Percentiles rank a stretch among this genome's conserved stretches.
phyloP scores from a whole-genome alignment of 2,329 filamentous ascomycete genomes.

The Ceratocystis lukuohia region DNA sequence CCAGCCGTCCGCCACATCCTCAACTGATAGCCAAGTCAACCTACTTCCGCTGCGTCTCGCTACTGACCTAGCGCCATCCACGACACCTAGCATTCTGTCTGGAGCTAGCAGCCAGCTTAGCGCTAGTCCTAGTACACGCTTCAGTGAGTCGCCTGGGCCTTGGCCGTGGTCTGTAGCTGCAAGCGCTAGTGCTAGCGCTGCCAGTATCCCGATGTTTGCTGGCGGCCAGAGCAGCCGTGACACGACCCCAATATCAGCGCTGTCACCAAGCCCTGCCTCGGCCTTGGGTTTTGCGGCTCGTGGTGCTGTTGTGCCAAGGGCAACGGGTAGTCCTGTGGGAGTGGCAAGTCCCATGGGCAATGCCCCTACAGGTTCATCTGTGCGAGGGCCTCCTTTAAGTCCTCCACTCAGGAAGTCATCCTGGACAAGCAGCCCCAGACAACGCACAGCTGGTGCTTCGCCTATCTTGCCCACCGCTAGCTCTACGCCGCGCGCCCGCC shows the following conservation, averaged over 20 bases:
- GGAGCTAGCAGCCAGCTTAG: slow-evolving; percentile 50
- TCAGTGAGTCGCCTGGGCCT: slow-evolving; percentile 57
- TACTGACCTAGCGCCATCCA: slow-evolving; percentile 53
- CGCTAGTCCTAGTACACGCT: slow-evolving; percentile 60
- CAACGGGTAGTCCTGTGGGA: neutral
- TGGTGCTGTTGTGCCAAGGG: neutral
- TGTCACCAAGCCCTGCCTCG: slow-evolving; percentile 55
- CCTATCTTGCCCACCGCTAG: slow-evolving; percentile 40
- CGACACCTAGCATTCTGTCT: slow-evolving; percentile 48
- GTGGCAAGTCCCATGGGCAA: neutral
- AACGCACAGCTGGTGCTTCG: slow-evolving; percentile 49
- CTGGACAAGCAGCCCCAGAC: slow-evolving; percentile 29
- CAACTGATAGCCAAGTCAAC: neutral
- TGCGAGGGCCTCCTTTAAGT: slow-evolving; percentile 28
- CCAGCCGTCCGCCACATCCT: slow-evolving; percentile 9
- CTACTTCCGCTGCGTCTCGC: slow-evolving; percentile 41
- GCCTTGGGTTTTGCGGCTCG: slow-evolving; percentile 31
- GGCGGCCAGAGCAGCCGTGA: slow-evolving; percentile 56
- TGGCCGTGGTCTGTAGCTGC: slow-evolving; percentile 14
- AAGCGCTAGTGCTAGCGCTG: slow-evolving; percentile 7
- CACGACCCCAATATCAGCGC: slow-evolving; percentile 65
- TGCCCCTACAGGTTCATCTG: neutral
- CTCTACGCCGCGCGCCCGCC: slow-evolving; percentile 26
- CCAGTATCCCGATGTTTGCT: neutral
- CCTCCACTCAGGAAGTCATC: slow-evolving; percentile 8